Evolutionary conservation across 345 rosid genomes (phyloP), one percentile per base, ranked within the genome.

Genomic region (Murraya paniculata): DNA sequence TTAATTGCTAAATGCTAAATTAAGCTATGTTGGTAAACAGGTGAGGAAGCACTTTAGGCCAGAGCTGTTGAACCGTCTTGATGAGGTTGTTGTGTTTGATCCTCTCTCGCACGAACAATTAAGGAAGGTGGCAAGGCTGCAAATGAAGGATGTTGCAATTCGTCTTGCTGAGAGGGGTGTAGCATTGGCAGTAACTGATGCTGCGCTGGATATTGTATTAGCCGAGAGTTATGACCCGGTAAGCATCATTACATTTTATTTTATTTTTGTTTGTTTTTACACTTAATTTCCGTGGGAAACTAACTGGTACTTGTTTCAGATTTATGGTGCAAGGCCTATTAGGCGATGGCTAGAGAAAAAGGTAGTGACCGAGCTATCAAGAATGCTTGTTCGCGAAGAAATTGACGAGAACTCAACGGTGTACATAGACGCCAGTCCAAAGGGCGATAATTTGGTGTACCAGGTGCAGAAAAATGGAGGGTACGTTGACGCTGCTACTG

Each of bases 281-380:
- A 0, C 3, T 22, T 2, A 5, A 22, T 67, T 14, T 36, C 11
- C 6, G 3, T 0, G 16, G 0, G 25, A 25, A 35, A n/a, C 50
- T 64, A 38, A 80, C 73, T 4, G 7, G 1, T 24, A 36, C 57
- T 50, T 35, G 77, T n/a, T 67, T 60, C 55, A 94, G 98, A 97
- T 93, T 1, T 96, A 92, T 71, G 97, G 99, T 9, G 97, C 98
- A 2, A 86, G 98, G 41, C 97, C 98, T 1, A 91, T 96, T 28
- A 82, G 99, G 82, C 91, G 99, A 70, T 96, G 98, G 99, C 93
- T 96, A 0, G 98, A 96, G 88, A 94, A 75, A 85, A 94, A 82
- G 85, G 98, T 96, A 80, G 98, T 96, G 1, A 96, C 99, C 0
- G 93, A 92, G 81, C 81, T 96, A 11, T 96, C 97, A 1, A 90